Conservation (phyloP, 2,329 filamentous ascomycete genomes). For the Setomelanomma holmii region DNA sequence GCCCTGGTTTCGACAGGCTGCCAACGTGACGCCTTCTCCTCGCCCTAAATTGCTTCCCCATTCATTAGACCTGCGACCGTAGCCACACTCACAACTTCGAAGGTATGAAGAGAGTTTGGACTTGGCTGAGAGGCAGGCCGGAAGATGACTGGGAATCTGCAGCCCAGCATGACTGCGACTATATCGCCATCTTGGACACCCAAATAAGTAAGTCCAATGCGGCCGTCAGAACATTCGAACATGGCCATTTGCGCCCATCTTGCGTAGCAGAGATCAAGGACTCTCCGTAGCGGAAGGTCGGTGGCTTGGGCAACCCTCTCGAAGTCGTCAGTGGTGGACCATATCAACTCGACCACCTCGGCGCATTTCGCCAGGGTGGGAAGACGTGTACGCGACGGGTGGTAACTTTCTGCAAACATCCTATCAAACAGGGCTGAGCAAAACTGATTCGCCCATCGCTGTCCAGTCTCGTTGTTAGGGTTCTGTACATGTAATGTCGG, state of each 20-base stretch:
- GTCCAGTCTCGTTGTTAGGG: too few species aligned
- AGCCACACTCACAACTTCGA: conserved; percentile 6
- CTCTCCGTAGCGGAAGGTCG: background rate
- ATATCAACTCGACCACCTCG: too few species aligned
- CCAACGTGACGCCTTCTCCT: background rate
- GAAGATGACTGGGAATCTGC: conserved; percentile 2
- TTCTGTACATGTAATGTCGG: too few species aligned
- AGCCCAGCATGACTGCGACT: conserved; percentile 4
- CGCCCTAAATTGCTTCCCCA: conserved; percentile 9
- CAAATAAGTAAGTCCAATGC: background rate
- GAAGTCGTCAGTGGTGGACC: too few species aligned
- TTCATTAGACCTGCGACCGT: conserved; percentile 4
- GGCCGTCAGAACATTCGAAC: background rate
- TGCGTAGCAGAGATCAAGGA: background rate
- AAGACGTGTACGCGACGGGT: too few species aligned
- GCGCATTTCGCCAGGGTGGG: too few species aligned
- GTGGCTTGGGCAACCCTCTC: too few species aligned
- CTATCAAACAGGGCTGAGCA: too few species aligned
- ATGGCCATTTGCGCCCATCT: background rate
- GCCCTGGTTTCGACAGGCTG: too few species aligned
- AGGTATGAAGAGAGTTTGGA: background rate
- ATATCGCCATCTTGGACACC: conserved; percentile 4
- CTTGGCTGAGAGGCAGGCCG: background rate
- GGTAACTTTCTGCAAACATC: too few species aligned
- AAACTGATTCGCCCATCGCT: too few species aligned